These are phyloP conservation scores for Diaporthe humulicola DNA, from an alignment of 2,329 filamentous ascomycete species.

Conservation along the genomic window DNA sequence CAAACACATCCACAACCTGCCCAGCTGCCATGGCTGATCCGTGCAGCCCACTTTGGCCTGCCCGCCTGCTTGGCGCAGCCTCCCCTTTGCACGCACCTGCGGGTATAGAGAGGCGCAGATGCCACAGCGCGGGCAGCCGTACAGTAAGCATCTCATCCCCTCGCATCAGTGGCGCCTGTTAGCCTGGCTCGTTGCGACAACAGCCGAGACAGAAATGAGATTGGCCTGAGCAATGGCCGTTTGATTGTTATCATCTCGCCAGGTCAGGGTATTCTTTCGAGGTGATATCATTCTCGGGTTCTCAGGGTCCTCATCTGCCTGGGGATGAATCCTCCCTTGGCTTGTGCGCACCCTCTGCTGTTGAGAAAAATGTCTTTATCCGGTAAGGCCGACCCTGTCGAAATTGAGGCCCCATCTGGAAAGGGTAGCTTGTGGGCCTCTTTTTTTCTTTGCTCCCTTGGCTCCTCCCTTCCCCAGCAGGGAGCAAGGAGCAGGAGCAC, in stretches of 20 bases:
- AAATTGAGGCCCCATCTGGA: not conserved
- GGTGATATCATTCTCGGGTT: conserved; percentile 3
- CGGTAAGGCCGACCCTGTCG: conserved; percentile 14
- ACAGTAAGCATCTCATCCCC: not conserved
- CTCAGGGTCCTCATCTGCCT: conserved; percentile 1
- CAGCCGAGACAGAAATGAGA: conserved; percentile 24
- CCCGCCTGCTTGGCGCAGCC: not conserved
- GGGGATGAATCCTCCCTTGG: conserved; percentile 8
- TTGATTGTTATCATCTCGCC: conserved; percentile 18
- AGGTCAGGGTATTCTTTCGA: not conserved
- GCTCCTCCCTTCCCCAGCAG: not conserved
- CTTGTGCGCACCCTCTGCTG: not conserved
- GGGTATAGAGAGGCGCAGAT: no score
- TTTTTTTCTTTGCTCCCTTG: no score
- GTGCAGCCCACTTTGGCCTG: not conserved
- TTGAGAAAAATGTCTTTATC: conserved; percentile 1
- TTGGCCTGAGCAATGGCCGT: conserved; percentile 30
- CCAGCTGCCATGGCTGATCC: not conserved
- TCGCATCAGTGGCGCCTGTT: conserved; percentile 24
- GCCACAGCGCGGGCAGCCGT: no score
- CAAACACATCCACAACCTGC: not conserved
- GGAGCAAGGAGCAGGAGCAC: not conserved
- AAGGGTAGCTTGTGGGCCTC: conserved; percentile 16
- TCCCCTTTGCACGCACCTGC: no score
- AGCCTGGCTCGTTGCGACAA: conserved; percentile 6